Base-by-base conservation (phyloP, 352 stramenopile species). In the Phytophthora cactorum region DNA sequence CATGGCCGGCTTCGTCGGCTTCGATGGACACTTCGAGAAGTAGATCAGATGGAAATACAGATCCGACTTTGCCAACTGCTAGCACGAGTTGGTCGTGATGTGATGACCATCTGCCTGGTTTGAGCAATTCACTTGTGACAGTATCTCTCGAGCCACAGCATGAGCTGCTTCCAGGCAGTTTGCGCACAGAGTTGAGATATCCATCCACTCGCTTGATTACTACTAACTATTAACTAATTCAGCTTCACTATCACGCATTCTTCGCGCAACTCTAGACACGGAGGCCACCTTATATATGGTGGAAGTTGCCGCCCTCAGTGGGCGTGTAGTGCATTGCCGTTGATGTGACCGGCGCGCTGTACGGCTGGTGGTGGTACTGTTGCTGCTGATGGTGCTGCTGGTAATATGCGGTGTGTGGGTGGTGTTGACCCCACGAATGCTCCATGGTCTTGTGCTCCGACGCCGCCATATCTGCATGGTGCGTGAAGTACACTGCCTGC, bases 21-120 rank as follows among this genome's bases (percentile, higher is more conserved):
- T 98, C 73, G 91, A 98, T 68, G 93, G 93, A 31, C 88, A 97
- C 59, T 98, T 95, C 79, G 91, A 95, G 49, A 91, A 89, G 63
- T 95, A 90, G 60, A 62, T 14, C 38, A 38, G 45, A 55, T 49
- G 44, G 55, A 71, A 72, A 72, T 66, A 69, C 47, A 72, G 54
- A 65, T 27, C 60, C 31, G 59, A 57, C 53, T 58, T 64, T 15
- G 39, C 53, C 43, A 62, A 50, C 59, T 64, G 54, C 43, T 66
- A 52, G 51, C 41, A 46, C 38, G 53, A 22, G 41, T 47, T 25
- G 39, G 25, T 65, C 49, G 43, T 59, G 29, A 25, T 69, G 43
- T 59, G 29, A 25, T 69, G 38, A 28, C 32, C 46, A 58, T 68
- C 52, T 68, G 46, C 31, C 36, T 59, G 44, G 17, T 38, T 22